Percentiles rank a stretch among this genome's conserved stretches.
Evolutionary conservation across 805 yeast species (phyloP).

Genomic region (Schizosaccharomyces octosporus): DNA sequence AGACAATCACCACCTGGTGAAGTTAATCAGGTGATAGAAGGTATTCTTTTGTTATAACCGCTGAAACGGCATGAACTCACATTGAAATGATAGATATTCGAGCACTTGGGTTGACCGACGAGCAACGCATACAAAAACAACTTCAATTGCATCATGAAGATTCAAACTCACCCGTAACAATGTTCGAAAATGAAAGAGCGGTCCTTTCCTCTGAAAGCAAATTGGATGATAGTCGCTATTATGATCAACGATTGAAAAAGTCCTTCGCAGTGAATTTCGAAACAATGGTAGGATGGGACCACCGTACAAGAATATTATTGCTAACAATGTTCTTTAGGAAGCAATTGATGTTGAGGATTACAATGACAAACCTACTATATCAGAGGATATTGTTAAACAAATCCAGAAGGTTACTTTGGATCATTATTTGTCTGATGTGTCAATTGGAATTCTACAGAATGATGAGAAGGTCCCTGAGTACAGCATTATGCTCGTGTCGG

Average conservation of each 20-base stretch:
- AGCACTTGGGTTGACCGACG: not conserved
- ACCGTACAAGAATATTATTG: not conserved
- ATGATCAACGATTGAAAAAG: not conserved
- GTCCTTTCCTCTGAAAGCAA: not conserved
- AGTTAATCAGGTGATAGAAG: not conserved
- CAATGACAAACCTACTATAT: not conserved
- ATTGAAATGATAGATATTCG: not conserved
- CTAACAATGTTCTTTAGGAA: not conserved
- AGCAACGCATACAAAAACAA: not conserved
- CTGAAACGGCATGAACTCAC: not conserved
- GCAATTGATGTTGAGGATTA: not conserved
- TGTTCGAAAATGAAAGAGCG: not conserved
- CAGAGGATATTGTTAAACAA: slow-evolving; percentile 7
- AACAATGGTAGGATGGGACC: not conserved
- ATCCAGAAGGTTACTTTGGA: slow-evolving; percentile 31
- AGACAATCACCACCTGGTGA: not conserved
- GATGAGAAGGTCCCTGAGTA: not conserved
- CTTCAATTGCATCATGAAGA: not conserved
- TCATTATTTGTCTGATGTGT: slow-evolving; percentile 39
- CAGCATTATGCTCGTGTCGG: slow-evolving; percentile 39
- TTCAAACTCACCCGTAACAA: not conserved
- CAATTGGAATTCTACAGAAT: slow-evolving; percentile 20
- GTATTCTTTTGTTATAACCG: not conserved
- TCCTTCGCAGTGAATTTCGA: not conserved
- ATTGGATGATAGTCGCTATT: not conserved